Evolutionary conservation across 257 asterid species (phyloP).

Genomic region (Ocimum tenuiflorum): DNA sequence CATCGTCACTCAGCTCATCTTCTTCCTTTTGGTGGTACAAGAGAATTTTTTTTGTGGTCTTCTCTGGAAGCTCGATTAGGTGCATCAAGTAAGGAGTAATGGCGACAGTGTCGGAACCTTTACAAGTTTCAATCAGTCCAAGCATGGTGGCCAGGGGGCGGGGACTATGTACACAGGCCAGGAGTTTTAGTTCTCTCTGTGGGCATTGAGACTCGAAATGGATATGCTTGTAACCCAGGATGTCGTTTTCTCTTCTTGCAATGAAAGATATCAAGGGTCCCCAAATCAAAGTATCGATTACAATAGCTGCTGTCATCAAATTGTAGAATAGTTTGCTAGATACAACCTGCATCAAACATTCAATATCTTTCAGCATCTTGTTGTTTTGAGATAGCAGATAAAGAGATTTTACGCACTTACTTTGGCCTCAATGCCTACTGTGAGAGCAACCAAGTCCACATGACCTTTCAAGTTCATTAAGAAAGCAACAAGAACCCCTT

Average conservation of each 20-base stretch:
- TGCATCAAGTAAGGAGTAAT: slow-evolving; percentile 79
- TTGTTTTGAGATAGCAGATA: neutral
- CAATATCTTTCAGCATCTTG: slow-evolving; percentile 5
- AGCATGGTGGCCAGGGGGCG: slow-evolving; percentile 84
- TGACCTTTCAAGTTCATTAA: slow-evolving; percentile 95
- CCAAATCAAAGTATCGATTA: slow-evolving; percentile 74
- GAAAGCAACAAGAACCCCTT: slow-evolving; percentile 88
- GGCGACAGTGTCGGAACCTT: slow-evolving; percentile 51
- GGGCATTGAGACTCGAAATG: slow-evolving; percentile 67
- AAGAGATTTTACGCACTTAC: slow-evolving; percentile 37
- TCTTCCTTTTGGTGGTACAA: slow-evolving; percentile 78
- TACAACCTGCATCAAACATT: slow-evolving; percentile 46
- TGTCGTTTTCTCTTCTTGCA: slow-evolving; percentile 70
- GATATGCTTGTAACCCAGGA: slow-evolving; percentile 57
- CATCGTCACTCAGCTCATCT: slow-evolving; percentile 86
- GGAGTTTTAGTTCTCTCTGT: slow-evolving; percentile 62
- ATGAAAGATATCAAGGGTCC: slow-evolving; percentile 74
- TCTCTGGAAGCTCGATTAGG: slow-evolving; percentile 85
- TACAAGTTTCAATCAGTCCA: slow-evolving; percentile 66
- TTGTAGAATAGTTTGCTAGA: slow-evolving; percentile 53
- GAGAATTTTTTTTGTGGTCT: slow-evolving; percentile 40
- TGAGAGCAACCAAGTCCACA: slow-evolving; percentile 71
- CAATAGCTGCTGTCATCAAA: slow-evolving; percentile 73
- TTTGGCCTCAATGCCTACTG: slow-evolving; percentile 44
- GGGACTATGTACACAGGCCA: slow-evolving; percentile 79